Evolutionary conservation across 2,329 filamentous ascomycete species (phyloP).

Genomic region (Neonectria sp.): DNA sequence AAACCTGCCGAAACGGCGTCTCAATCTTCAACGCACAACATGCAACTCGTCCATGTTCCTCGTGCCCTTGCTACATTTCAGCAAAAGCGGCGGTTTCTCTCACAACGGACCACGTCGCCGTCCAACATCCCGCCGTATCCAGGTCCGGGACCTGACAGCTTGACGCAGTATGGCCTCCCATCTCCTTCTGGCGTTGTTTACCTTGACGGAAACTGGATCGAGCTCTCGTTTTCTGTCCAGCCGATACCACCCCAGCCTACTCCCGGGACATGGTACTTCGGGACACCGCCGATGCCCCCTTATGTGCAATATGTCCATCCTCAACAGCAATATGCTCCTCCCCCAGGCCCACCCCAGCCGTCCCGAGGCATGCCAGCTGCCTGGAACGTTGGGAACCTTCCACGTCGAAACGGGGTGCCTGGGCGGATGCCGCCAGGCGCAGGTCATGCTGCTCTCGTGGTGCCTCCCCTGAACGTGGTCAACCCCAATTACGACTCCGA

Average conservation of each 20-base stretch:
- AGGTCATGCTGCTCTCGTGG: not conserved
- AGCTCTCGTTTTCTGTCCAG: not conserved
- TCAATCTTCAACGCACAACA: not conserved
- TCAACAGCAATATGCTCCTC: not conserved
- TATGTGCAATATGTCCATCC: not conserved
- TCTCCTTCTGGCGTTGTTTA: not conserved
- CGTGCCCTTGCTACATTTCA: not conserved
- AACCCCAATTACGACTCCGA: not conserved
- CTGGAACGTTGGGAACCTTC: no score
- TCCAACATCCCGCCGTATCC: not conserved
- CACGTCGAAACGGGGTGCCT: not conserved
- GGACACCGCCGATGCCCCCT: not conserved
- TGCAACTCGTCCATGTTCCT: not conserved
- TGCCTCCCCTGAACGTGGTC: not conserved
- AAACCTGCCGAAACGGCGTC: not conserved
- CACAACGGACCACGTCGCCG: not conserved
- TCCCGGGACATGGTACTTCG: not conserved
- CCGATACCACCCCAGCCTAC: not conserved
- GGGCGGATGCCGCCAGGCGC: no score
- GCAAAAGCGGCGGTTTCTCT: not conserved
- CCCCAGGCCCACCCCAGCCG: not conserved
- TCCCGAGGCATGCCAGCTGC: not conserved
- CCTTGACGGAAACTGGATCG: slow-evolving; percentile 1
- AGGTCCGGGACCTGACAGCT: not conserved
- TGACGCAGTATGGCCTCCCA: not conserved